Conservation (phyloP, 345 rosid species). For the Carallia brachiata region DNA sequence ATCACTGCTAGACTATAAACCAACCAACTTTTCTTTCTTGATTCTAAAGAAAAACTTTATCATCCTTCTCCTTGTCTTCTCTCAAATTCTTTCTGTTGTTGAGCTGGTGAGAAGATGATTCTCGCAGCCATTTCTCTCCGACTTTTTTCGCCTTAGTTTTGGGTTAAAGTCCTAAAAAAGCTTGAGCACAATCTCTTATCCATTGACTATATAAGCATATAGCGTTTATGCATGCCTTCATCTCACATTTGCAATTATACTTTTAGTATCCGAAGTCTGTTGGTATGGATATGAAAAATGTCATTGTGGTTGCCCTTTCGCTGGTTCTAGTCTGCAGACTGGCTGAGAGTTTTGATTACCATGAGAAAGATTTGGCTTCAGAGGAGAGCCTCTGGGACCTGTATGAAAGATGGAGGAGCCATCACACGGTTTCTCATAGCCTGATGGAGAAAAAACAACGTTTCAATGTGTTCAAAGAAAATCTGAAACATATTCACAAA, state of each 20-base stretch:
- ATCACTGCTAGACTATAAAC: not conserved
- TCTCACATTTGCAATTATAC: not conserved
- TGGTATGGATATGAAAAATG: constrained; percentile 10
- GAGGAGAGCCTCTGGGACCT: constrained; percentile 25
- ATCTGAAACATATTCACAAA: constrained; percentile 7
- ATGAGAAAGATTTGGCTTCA: constrained; percentile 19
- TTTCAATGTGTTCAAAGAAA: constrained; percentile 24
- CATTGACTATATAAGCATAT: not conserved
- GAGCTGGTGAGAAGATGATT: constrained; percentile 1
- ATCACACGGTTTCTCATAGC: constrained; percentile 24
- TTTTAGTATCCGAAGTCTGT: not conserved
- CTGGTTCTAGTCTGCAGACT: constrained; percentile 13
- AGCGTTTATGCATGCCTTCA: too few species aligned
- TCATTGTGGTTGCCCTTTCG: constrained; percentile 10
- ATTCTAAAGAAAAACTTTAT: too few species aligned
- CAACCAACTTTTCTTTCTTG: not conserved
- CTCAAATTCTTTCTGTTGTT: not conserved
- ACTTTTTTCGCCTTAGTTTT: constrained; percentile 16
- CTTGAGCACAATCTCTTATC: not conserved
- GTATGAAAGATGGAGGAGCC: constrained; percentile 23
- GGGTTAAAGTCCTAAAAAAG: constrained; percentile 17
- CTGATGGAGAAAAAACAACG: constrained; percentile 18
- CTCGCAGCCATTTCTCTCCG: not conserved
- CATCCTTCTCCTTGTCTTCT: not conserved
- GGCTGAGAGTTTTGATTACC: constrained; percentile 18